Base-by-base conservation (phyloP, 2,329 filamentous ascomycete genomes). In the Ilyonectria robusta region DNA sequence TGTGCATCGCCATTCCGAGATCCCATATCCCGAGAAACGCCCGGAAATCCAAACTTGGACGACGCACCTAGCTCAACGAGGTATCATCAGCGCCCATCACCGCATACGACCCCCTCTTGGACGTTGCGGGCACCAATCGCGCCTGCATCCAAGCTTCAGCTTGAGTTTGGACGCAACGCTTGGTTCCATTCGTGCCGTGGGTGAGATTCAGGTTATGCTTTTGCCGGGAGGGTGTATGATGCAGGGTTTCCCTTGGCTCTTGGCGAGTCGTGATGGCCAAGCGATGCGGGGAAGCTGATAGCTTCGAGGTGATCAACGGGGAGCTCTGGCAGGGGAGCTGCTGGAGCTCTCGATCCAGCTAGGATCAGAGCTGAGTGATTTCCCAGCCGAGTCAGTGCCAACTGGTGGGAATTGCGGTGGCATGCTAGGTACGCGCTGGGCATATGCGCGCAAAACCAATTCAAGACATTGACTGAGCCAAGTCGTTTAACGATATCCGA, bases 41-140 rank as follows among this genome's bases (percentile, higher is more conserved):
- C 72, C 72, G 63, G 11, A 65, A 56, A 29, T 26, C 51, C 53
- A 63, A 50, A 23, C 26, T 65, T 53, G 31, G 59, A 55, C 50
- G 56, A 65, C 62, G 64, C 63, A 74, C n/a, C 23, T 69, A 29
- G 35, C 66, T 70, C 31, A 65, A 62, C 54, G 23, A 48, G 70
- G 65, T 56, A 72, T 69, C 69, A 57, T 63, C 62, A 66, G 55
- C 51, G 58, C 62, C 59, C 55, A 54, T 61, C 58, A 29, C 40
- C 61, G 60, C 59, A 68, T 68, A 56, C 58, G 54, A 72, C 56
- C 70, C 72, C 69, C 72, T 70, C 70, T 62, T 56, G 23, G 29
- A 65, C 55, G 66, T 64, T 75, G 72, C 72, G 72, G 72, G 72
- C 72, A 75, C 72, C 72, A 75, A 75, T 75, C 54, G 57, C 54